phyloP scores from a whole-genome alignment of 768 basidiomycete genomes.

The Mycena kentingensis region DNA sequence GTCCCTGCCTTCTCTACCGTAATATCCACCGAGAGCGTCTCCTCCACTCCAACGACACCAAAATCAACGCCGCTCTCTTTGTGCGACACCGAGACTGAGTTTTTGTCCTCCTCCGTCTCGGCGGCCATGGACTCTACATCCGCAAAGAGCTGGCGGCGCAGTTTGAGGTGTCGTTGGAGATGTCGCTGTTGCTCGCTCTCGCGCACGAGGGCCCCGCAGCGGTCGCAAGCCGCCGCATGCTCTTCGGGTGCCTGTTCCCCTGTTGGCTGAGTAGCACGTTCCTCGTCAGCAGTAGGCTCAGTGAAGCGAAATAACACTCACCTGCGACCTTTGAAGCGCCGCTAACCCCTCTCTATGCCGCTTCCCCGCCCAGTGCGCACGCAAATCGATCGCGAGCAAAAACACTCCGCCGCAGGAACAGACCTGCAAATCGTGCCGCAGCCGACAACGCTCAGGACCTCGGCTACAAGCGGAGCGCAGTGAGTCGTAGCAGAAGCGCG shows the following conservation, averaged over 20 bases:
- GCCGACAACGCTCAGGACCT: constrained; percentile 30
- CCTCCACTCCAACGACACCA: constrained; percentile 43
- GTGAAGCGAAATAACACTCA: background rate
- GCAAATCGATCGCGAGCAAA: constrained; percentile 14
- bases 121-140: constrained; percentile 37
- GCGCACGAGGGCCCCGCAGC: constrained; percentile 25
- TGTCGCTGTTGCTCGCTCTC: constrained; percentile 29
- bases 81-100: constrained; percentile 44
- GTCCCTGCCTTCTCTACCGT: constrained; percentile 28
- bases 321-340: constrained; percentile 5
- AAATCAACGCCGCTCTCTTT: constrained; percentile 49
- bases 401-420: constrained; percentile 40
- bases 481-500: constrained; percentile 30
- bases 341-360: constrained; percentile 22
- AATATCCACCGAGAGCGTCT: constrained; percentile 30
- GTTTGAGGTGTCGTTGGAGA: constrained; percentile 28
- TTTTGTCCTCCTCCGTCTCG: constrained; percentile 48
- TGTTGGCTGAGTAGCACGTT: no score
- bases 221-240: background rate
- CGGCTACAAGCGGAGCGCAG: constrained; percentile 29
- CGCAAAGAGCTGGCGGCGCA: constrained; percentile 30
- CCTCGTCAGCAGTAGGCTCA: background rate
- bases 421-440: constrained; percentile 38
- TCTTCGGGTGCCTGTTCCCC: background rate
- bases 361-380: constrained; percentile 33